These are phyloP conservation scores for Phytopythium vexans DNA, from an alignment of 352 stramenopile genomes.

Conservation along the genomic window DNA sequence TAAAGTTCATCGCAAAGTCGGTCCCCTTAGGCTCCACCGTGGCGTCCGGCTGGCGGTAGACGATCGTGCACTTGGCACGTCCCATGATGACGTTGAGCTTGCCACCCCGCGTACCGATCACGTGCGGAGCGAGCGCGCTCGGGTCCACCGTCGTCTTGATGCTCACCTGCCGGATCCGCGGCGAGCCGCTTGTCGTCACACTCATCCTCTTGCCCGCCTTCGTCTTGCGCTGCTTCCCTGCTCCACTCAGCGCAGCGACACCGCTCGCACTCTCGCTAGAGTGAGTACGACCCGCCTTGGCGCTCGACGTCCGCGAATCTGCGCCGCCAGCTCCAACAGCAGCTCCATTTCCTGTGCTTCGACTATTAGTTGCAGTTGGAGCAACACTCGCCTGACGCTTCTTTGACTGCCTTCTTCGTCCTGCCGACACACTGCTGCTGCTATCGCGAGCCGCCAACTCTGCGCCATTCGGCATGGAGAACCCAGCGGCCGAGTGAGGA, in stretches of 20 bases:
- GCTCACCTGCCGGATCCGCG: constrained; percentile 22
- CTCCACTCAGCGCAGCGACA: background rate
- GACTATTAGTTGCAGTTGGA: background rate
- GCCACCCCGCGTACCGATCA: constrained; percentile 43
- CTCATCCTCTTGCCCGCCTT: background rate
- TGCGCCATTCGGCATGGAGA: background rate
- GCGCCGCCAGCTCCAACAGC: background rate
- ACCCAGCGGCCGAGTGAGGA: background rate
- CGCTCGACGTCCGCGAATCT: background rate
- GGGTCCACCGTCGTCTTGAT: constrained; percentile 45
- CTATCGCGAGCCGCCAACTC: too few species aligned
- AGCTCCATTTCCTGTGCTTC: background rate
- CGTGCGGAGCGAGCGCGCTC: constrained; percentile 34
- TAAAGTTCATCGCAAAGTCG: constrained; percentile 43
- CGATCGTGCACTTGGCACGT: constrained; percentile 51
- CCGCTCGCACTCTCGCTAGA: constrained; percentile 1
- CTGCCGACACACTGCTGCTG: constrained; percentile 1
- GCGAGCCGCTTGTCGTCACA: constrained; percentile 7
- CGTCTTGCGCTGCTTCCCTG: background rate
- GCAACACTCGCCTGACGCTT: constrained; percentile 11
- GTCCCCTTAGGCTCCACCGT: background rate
- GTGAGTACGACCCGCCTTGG: background rate
- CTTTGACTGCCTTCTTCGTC: constrained; percentile 16
- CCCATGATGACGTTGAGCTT: constrained; percentile 62
- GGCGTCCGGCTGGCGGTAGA: constrained; percentile 21